These are phyloP conservation scores for Cladorrhinum sp. DNA, from an alignment of 2,329 filamentous ascomycete genomes.

Conservation along the genomic window DNA sequence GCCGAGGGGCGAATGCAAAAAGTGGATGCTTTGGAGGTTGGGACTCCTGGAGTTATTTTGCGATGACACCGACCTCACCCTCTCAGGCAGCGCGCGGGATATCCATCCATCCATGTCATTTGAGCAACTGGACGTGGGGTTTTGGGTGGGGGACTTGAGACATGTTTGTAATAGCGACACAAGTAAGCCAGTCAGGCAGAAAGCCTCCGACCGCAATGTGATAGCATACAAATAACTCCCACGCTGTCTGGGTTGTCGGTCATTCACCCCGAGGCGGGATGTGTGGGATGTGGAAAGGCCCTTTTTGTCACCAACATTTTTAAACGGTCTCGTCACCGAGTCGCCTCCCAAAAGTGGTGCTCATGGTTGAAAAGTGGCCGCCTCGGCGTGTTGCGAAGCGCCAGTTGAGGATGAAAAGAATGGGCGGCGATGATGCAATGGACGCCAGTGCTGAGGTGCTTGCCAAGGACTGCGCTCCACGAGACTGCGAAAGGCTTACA, in stretches of 20 bases:
- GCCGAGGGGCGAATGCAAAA: background rate
- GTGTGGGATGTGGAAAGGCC: background rate
- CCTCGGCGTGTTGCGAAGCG: background rate
- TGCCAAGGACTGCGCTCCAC: constrained; percentile 24
- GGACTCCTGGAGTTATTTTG: background rate
- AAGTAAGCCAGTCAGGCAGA: background rate
- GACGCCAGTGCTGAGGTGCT: constrained; percentile 20
- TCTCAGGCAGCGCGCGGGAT: background rate
- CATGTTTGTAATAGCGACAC: background rate
- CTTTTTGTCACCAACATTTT: background rate
- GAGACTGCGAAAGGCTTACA: constrained; percentile 14
- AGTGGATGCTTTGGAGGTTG: background rate
- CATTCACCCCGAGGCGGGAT: background rate
- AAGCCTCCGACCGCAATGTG: background rate
- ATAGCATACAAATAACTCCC: background rate
- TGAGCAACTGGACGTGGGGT: background rate
- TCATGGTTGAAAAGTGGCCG: background rate
- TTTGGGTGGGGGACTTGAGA: background rate
- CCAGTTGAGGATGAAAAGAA: constrained; percentile 6
- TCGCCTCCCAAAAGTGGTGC: background rate
- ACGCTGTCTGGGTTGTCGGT: background rate
- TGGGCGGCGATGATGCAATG: constrained; percentile 23
- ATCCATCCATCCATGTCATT: background rate
- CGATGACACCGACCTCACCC: background rate
- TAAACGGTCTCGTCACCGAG: background rate